phyloP scores from a whole-genome alignment of 1,139 yeast genomes.

The Blastobotrys petasosporus region DNA sequence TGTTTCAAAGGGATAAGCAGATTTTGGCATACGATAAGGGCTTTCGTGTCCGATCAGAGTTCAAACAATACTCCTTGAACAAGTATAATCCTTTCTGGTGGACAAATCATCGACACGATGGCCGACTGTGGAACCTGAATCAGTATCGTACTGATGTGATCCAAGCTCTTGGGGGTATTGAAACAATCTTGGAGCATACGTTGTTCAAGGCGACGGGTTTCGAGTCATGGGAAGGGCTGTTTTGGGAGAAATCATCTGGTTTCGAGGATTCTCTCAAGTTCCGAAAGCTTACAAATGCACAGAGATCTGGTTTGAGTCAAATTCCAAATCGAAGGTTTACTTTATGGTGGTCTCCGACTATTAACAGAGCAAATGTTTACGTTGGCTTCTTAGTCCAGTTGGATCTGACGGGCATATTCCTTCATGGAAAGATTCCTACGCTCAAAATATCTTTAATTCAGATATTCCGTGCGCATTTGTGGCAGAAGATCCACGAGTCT shows the following conservation, averaged over 20 bases:
- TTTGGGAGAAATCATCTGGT: conserved; percentile 97
- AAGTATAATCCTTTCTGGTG: conserved; percentile 93
- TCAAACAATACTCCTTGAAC: conserved; percentile 64
- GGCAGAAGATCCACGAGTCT: conserved; percentile 98
- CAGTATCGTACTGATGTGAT: conserved; percentile 94
- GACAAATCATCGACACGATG: conserved; percentile 91
- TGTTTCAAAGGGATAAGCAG: conserved; percentile 92
- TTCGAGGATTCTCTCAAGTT: conserved; percentile 94
- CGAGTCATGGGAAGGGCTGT: conserved; percentile 97
- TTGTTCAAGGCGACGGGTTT: conserved; percentile 95
- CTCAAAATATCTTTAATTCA: conserved; percentile 91
- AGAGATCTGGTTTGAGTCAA: conserved; percentile 93
- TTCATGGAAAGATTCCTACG: conserved; percentile 98
- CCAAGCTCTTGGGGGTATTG: conserved; percentile 96
- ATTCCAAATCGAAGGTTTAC: conserved; percentile 97
- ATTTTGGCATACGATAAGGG: conserved; percentile 95
- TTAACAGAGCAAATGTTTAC: conserved; percentile 94
- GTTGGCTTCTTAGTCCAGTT: conserved; percentile 96
- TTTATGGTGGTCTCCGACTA: conserved; percentile 99
- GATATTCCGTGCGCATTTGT: conserved; percentile 93
- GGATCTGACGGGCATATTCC: conserved; percentile 91
- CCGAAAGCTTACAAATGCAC: conserved; percentile 94
- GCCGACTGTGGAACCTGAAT: conserved; percentile 89
- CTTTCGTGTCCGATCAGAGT: conserved; percentile 75
- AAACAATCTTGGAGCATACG: conserved; percentile 92